A percentile compares a stretch with the other conserved stretches of the same genome.
Conservation (phyloP, 2,329 filamentous ascomycete genomes). For the Penicillium sp. region DNA sequence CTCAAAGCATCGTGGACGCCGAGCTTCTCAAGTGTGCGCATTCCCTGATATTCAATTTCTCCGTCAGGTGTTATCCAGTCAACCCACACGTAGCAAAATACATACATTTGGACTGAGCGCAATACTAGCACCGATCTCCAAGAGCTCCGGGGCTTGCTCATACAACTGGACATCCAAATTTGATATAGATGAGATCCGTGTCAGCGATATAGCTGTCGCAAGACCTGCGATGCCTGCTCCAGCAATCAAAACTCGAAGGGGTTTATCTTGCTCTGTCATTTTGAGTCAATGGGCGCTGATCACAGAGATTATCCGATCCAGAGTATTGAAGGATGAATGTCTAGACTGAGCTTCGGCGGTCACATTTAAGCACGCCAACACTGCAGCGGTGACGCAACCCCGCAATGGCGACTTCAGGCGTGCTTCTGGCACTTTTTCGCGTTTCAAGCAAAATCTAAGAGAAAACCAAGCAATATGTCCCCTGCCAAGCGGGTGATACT, state of each 20-base stretch:
- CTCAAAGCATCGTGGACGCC: constrained; percentile 51
- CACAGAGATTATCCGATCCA: not conserved
- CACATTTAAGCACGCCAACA: constrained; percentile 26
- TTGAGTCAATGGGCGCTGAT: not conserved
- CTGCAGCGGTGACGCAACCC: constrained; percentile 14
- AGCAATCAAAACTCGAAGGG: constrained; percentile 46
- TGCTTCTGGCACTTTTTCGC: constrained; percentile 5
- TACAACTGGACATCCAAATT: constrained; percentile 52
- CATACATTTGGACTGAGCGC: constrained; percentile 49
- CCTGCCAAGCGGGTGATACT: not conserved
- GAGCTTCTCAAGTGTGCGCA: constrained; percentile 54
- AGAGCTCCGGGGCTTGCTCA: constrained; percentile 46
- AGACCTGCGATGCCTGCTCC: constrained; percentile 56
- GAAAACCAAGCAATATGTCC: not conserved
- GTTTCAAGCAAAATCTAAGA: not conserved
- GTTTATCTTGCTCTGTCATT: constrained; percentile 1
- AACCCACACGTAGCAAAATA: too few relatives aligned
- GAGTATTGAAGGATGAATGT: not conserved
- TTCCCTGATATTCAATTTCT: constrained; percentile 27
- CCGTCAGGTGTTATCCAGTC: not conserved
- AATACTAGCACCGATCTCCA: constrained; percentile 19
- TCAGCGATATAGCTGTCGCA: constrained; percentile 49
- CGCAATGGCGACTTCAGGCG: constrained; percentile 16
- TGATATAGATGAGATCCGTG: constrained; percentile 9
- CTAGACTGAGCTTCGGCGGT: not conserved